Conservation (phyloP, 2,329 filamentous ascomycete species). For the Acephala macrosclerotiorum region DNA sequence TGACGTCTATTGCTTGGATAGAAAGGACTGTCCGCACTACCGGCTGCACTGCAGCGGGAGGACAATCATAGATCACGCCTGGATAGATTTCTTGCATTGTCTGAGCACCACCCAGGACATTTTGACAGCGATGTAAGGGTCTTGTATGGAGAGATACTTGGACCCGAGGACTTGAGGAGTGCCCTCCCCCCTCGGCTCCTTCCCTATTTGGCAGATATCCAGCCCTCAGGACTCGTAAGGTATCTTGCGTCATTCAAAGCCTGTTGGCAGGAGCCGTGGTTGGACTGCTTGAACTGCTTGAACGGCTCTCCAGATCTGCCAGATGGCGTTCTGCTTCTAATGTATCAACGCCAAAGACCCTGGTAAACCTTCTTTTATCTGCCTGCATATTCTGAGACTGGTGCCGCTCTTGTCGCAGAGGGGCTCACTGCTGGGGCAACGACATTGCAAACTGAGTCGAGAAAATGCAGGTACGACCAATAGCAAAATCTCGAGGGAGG, state of each 20-base stretch:
- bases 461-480: too few relatives aligned
- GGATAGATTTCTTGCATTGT: background rate
- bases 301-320: too few relatives aligned
- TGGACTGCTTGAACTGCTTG: too few relatives aligned
- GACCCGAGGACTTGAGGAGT: too few relatives aligned
- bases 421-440: too few relatives aligned
- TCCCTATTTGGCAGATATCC: background rate
- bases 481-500: too few relatives aligned
- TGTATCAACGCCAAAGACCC: background rate
- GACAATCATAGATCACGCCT: background rate
- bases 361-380: background rate
- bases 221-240: too few relatives aligned
- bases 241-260: too few relatives aligned
- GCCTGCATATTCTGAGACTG: background rate
- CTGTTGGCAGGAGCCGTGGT: too few relatives aligned
- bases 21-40: background rate
- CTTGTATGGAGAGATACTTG: too few relatives aligned
- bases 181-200: background rate
- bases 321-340: background rate
- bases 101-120: background rate
- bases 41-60: background rate
- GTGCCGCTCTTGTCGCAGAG: background rate
- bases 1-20: background rate
- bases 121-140: background rate
- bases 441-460: too few relatives aligned